Evolutionary conservation across 495 filamentous ascomycete species (phyloP).

Genomic region (Schizothecium vesticola): DNA sequence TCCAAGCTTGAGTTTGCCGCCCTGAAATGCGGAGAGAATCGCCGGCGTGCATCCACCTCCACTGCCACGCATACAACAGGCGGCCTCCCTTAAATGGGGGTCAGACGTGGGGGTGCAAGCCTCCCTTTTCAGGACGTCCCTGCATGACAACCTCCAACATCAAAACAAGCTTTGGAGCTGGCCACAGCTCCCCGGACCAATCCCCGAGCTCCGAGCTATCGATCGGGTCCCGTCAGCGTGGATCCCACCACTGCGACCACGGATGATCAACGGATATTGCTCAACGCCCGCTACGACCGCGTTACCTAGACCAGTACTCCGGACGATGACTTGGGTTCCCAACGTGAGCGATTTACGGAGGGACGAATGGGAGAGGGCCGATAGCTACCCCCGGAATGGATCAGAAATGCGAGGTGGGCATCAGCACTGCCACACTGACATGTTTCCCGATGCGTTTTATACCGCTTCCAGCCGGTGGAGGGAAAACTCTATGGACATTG

Average conservation of each 20-base stretch:
- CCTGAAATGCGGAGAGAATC: background rate
- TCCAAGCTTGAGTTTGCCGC: background rate
- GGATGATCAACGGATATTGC: background rate
- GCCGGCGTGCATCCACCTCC: background rate
- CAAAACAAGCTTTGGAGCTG: background rate
- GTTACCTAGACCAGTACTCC: constrained; percentile 1
- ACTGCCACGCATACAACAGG: background rate
- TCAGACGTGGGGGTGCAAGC: background rate
- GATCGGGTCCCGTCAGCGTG: background rate
- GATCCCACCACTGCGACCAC: background rate
- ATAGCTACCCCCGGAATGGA: background rate
- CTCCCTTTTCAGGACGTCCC: background rate
- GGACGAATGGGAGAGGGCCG: background rate
- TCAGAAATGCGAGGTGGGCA: background rate
- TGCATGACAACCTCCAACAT: background rate
- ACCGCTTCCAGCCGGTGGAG: background rate
- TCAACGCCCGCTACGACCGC: background rate
- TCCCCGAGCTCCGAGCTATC: constrained; percentile 8
- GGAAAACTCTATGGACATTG: background rate
- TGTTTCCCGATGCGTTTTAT: background rate
- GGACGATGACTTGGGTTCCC: background rate
- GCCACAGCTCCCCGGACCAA: background rate
- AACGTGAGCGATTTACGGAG: constrained; percentile 2
- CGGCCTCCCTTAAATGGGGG: background rate
- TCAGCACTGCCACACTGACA: constrained; percentile 1